Conservation (phyloP, 2,329 filamentous ascomycete genomes). For the Epichloe baconii region DNA sequence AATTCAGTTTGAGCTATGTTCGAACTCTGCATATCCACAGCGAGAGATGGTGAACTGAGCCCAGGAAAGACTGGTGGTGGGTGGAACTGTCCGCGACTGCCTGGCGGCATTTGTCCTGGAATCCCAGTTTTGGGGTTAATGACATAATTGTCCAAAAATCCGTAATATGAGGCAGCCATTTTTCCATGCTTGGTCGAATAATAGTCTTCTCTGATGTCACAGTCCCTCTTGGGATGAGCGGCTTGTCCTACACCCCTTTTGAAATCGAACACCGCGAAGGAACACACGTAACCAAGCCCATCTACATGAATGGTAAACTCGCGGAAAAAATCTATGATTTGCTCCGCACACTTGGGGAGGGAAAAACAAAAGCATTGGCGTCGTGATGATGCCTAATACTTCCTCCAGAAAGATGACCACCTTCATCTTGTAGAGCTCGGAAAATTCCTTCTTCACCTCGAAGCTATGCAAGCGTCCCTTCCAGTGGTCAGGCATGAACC, state of each 20-base stretch:
- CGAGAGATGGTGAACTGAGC: slow-evolving; percentile 48
- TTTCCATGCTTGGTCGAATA: slow-evolving; percentile 93
- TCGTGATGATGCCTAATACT: slow-evolving; percentile 81
- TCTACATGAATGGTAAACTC: slow-evolving; percentile 97
- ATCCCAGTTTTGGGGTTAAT: slow-evolving; percentile 58
- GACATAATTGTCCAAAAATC: slow-evolving; percentile 86
- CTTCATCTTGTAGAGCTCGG: slow-evolving; percentile 82
- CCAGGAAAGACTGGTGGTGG: slow-evolving; percentile 65
- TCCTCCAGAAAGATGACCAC: slow-evolving; percentile 87
- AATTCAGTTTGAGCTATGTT: slow-evolving; percentile 30
- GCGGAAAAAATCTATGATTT: slow-evolving; percentile 93
- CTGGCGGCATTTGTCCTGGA: slow-evolving; percentile 45
- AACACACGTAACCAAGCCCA: slow-evolving; percentile 89
- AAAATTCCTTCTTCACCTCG: slow-evolving; percentile 84
- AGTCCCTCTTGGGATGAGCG: slow-evolving; percentile 23
- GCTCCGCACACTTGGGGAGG: slow-evolving; percentile 77
- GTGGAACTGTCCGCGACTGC: slow-evolving; percentile 46
- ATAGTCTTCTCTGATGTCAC: slow-evolving; percentile 79
- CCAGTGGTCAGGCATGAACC: slow-evolving; percentile 86
- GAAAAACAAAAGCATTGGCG: slow-evolving; percentile 72
- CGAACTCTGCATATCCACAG: slow-evolving; percentile 41
- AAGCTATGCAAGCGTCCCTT: slow-evolving; percentile 80
- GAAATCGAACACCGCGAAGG: slow-evolving; percentile 95
- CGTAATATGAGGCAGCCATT: slow-evolving; percentile 94
- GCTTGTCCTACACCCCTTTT: slow-evolving; percentile 60